phyloP scores from a whole-genome alignment of 768 basidiomycete genomes.

The Paxillus ammoniavirescens region DNA sequence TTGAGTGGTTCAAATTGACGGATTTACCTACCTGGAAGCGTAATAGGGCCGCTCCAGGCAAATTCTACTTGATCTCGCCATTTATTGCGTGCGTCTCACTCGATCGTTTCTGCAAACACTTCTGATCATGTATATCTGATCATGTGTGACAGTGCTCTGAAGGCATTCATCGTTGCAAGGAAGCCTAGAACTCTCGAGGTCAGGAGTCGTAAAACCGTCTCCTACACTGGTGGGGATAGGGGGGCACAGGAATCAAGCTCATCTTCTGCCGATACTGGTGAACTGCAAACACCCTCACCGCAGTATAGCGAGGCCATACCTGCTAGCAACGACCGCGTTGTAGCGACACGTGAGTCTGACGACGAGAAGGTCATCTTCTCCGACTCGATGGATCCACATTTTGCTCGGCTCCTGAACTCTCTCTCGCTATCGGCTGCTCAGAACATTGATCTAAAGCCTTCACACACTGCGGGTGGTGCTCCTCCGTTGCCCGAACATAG shows the following conservation, averaged over 20 bases:
- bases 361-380: conserved; percentile 26
- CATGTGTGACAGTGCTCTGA: conserved; percentile 36
- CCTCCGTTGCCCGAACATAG: conserved; percentile 10
- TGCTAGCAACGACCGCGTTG: conserved; percentile 12
- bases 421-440: conserved; percentile 57
- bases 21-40: conserved; percentile 94
- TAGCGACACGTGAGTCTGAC: conserved; percentile 32
- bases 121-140: conserved; percentile 11
- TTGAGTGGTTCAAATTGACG: conserved; percentile 89
- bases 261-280: conserved; percentile 58
- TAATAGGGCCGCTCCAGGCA: conserved; percentile 64
- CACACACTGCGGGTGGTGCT: conserved; percentile 1
- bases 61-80: conserved; percentile 93
- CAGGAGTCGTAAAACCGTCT: conserved; percentile 35
- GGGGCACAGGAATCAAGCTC: conserved; percentile 63
- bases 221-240: conserved; percentile 27
- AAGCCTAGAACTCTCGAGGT: conserved; percentile 48
- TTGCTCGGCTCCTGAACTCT: conserved; percentile 64
- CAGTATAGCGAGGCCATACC: conserved; percentile 45
- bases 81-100: conserved; percentile 71
- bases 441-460: conserved; percentile 11
- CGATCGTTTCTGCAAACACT: background rate
- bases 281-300: conserved; percentile 65
- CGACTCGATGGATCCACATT: conserved; percentile 60
- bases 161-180: conserved; percentile 62